phyloP scores from a whole-genome alignment of 73 alveolate genomes.

The Paramecium sexaurelia region DNA sequence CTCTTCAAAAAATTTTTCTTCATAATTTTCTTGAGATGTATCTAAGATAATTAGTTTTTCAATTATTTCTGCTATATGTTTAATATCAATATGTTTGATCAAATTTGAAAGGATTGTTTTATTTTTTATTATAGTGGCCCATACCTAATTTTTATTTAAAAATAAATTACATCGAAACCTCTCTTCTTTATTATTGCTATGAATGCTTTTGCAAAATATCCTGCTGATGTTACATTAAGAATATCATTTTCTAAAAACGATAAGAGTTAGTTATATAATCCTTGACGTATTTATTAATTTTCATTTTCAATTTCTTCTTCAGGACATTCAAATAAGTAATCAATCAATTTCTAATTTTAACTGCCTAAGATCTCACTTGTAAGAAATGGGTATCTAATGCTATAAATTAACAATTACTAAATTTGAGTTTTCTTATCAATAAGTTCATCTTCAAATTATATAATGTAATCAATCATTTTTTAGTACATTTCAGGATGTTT shows the following conservation, averaged over 20 bases:
- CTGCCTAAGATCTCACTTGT: conserved; percentile 12
- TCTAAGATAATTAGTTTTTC: conserved; percentile 28
- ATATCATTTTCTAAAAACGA: background rate
- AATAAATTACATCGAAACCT: background rate
- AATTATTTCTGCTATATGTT: conserved; percentile 28
- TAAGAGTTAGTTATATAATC: background rate
- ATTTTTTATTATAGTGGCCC: background rate
- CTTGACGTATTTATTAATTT: background rate
- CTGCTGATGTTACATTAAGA: conserved; percentile 48
- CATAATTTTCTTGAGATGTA: background rate
- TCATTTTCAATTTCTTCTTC: background rate
- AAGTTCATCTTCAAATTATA: conserved; percentile 19
- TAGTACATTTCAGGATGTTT: conserved; percentile 27
- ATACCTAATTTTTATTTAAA: conserved; percentile 27
- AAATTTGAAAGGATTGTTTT: background rate
- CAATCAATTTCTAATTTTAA: conserved; percentile 30
- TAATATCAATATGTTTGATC: conserved; percentile 21
- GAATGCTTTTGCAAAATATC: conserved; percentile 34
- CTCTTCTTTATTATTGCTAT: conserved; percentile 34
- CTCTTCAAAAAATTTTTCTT: background rate
- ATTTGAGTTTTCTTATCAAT: conserved; percentile 14
- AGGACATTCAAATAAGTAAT: background rate
- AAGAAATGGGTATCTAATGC: background rate
- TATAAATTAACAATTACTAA: background rate
- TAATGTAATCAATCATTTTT: conserved; percentile 20